Evolutionary conservation across 768 basidiomycete species (phyloP).

Genomic region (Dacryopinax primogenitus): DNA sequence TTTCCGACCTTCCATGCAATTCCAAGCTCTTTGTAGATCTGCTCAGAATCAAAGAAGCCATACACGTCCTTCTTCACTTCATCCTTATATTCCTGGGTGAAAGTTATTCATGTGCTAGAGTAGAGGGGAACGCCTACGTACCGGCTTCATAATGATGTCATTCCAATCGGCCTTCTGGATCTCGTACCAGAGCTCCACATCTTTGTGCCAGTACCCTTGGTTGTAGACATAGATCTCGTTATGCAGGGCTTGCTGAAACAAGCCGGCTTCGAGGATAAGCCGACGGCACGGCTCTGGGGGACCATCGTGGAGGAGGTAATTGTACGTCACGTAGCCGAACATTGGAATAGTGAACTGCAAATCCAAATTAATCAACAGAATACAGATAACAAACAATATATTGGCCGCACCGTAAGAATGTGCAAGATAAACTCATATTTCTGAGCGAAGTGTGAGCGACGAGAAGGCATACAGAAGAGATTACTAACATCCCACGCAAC

Average conservation of each 20-base stretch:
- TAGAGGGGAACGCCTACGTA: neutral
- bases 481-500: slow-evolving; percentile 46
- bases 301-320: slow-evolving; percentile 52
- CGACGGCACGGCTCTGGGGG: slow-evolving; percentile 38
- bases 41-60: slow-evolving; percentile 67
- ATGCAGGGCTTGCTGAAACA: slow-evolving; percentile 43
- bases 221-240: slow-evolving; percentile 70
- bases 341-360: slow-evolving; percentile 27
- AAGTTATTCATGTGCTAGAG: neutral
- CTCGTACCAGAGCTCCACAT: slow-evolving; percentile 25
- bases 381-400: neutral
- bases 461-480: neutral
- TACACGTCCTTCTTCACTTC: slow-evolving; percentile 45
- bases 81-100: slow-evolving; percentile 21
- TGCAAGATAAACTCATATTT: slow-evolving; percentile 46
- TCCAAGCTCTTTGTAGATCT: slow-evolving; percentile 55
- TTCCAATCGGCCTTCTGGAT: slow-evolving; percentile 58
- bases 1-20: slow-evolving; percentile 78
- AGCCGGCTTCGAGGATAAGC: slow-evolving; percentile 42
- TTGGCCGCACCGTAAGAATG: slow-evolving; percentile 34
- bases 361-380: slow-evolving; percentile 13
- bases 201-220: slow-evolving; percentile 54
- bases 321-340: slow-evolving; percentile 22
- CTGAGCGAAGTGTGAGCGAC: slow-evolving; percentile 27
- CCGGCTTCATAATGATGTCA: slow-evolving; percentile 55